These are phyloP conservation scores for Alopecurus myosuroides DNA, from an alignment of 176 grass and related monocot species.

Conservation along the genomic window DNA sequence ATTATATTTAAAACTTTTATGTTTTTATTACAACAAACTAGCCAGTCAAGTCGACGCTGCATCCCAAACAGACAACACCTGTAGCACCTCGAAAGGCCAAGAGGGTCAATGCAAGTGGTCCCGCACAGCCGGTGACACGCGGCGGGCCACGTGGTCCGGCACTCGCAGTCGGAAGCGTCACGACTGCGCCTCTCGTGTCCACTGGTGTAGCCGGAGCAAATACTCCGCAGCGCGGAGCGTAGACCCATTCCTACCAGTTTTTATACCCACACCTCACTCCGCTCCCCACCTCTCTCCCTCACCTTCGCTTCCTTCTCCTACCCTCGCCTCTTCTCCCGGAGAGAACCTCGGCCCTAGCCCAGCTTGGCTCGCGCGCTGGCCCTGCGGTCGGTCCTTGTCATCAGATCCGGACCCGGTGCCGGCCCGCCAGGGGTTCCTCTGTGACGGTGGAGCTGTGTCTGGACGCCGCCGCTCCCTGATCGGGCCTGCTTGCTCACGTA, in stretches of 20 bases:
- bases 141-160: constrained; percentile 21
- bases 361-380: background rate
- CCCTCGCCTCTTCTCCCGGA: background rate
- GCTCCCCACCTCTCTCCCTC: background rate
- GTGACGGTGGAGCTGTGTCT: background rate
- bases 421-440: background rate
- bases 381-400: background rate
- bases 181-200: constrained; percentile 16
- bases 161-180: constrained; percentile 18
- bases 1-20: no score
- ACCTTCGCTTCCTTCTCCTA: background rate
- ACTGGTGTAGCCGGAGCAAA: constrained; percentile 9
- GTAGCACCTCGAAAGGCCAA: background rate
- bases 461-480: background rate
- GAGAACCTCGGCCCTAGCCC: background rate
- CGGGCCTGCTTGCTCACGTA: background rate
- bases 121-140: background rate
- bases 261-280: constrained; percentile 22
- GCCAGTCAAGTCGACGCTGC: no score
- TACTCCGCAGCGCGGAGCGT: background rate
- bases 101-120: background rate
- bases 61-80: background rate
- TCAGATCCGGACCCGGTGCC: constrained; percentile 9
- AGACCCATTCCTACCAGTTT: constrained; percentile 21
- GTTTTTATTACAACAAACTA: no score